Evolutionary conservation across 1,284 basidiomycete species (phyloP), one percentile per base, ranked within the genome.

Genomic region (Exobasidium rhododendri): DNA sequence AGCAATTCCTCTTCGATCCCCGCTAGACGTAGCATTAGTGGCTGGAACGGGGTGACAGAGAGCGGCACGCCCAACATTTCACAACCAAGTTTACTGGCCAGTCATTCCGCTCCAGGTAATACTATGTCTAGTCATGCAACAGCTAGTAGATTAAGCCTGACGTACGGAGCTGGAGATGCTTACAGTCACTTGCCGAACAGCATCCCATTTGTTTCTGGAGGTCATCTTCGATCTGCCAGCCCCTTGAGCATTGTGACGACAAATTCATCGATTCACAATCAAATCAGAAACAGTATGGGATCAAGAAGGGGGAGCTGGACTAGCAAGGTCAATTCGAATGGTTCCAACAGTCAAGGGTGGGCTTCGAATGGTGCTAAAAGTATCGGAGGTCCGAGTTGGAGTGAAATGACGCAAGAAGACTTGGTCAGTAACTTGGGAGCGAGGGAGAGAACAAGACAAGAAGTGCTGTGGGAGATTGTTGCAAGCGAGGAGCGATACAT

Each of bases 381-480:
- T 2, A 62, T 68, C 11, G 68, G 68, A 11, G 71, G 64, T 29
- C 71, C 71, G 61, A 94, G 91, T 43, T 98, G 94, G 94, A 93
- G 90, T 74, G 91, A 97, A 80, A 90, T 90, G 74, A 92, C 93
- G 6, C 91, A 96, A 78, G 90, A 92, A 62, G 94, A 98, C 78
- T 86, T 98, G 31, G 92, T 97, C 6, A 88, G 88, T 46, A 94
- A 98, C 77, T 83, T 98, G 22, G 91, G 92, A 22, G 88, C 91
- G 24, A 85, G 93, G 61, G 94, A 98, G 80, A 86, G 94, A 56
- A 97, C 92, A 30, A 85, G 94, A 56, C 94, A 97, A 80, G 94
- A 98, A 82, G 94, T 97, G 2, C 81, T 98, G 32, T 97, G 93
- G 85, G 94, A 98, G 82, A 97, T 98, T 70, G 94, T 98, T 51